Conservation (phyloP, 192 early-diverging fungal genomes). For the Coemansia sp. region DNA sequence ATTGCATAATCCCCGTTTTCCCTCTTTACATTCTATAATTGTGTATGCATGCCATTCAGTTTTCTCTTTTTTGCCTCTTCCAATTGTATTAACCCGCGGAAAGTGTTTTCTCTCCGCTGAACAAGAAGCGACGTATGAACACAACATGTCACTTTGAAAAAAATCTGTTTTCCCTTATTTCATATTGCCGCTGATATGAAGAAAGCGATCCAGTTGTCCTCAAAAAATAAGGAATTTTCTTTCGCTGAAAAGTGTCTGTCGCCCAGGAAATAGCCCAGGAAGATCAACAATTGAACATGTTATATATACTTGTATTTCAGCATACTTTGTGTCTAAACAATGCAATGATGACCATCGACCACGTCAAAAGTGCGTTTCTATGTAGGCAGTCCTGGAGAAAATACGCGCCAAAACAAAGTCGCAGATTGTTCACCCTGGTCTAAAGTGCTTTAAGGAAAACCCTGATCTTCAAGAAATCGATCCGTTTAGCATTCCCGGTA, state of each 20-base stretch:
- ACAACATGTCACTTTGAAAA: too few species aligned
- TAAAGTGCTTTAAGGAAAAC: constrained; percentile 64
- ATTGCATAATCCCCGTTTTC: not conserved
- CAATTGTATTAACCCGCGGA: not conserved
- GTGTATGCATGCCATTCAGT: constrained; percentile 1
- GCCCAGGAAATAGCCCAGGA: too few species aligned
- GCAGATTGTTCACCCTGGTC: constrained; percentile 76
- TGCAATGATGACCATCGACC: not conserved
- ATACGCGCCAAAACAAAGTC: constrained; percentile 72
- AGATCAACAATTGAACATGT: not conserved
- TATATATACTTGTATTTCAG: not conserved
- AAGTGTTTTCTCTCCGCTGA: not conserved
- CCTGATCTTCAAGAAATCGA: constrained; percentile 57
- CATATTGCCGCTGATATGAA: too few species aligned
- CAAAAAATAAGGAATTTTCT: not conserved
- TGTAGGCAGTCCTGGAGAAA: constrained; percentile 78
- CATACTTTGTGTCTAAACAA: not conserved
- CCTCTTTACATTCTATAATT: constrained; percentile 6
- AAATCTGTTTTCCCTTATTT: too few species aligned
- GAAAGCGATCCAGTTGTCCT: too few species aligned
- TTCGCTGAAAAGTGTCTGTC: too few species aligned
- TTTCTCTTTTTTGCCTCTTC: not conserved
- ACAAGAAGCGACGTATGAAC: too few species aligned
- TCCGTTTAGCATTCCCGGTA: constrained; percentile 83
- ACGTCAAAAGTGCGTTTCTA: not conserved